These are phyloP conservation scores for Plasmopara viticola DNA, from an alignment of 352 stramenopile genomes.

Conservation along the genomic window DNA sequence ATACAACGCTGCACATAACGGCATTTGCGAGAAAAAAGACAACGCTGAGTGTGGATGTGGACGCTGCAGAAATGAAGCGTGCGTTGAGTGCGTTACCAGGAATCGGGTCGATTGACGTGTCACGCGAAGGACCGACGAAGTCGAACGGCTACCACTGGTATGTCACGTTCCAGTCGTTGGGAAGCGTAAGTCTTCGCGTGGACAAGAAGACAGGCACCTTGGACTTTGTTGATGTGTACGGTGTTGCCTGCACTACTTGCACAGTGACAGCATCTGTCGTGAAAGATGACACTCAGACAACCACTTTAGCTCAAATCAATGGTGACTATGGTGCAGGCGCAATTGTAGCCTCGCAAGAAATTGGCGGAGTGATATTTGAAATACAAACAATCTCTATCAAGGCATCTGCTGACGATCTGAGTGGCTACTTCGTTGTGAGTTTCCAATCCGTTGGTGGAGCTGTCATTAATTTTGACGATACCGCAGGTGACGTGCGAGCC, in stretches of 20 bases:
- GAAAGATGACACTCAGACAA: conserved; percentile 33
- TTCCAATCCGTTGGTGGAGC: conserved; percentile 50
- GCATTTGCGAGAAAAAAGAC: conserved; percentile 66
- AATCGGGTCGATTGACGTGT: conserved; percentile 48
- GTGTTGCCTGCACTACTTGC: conserved; percentile 37
- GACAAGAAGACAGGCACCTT: conserved; percentile 41
- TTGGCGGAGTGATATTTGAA: conserved; percentile 53
- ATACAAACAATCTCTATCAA: conserved; percentile 50
- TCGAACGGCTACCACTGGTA: conserved; percentile 59
- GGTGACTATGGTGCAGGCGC: conserved; percentile 38
- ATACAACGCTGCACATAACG: conserved; percentile 41
- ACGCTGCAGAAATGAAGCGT: conserved; percentile 43
- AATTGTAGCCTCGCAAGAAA: conserved; percentile 43
- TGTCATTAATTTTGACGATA: conserved; percentile 68
- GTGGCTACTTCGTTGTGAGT: conserved; percentile 56
- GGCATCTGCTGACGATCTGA: conserved; percentile 35
- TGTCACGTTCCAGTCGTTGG: conserved; percentile 66
- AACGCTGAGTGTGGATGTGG: conserved; percentile 40
- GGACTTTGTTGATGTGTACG: conserved; percentile 36
- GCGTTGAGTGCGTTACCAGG: conserved; percentile 41
- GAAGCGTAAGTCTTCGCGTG: conserved; percentile 36
- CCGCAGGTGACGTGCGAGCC: conserved; percentile 53
- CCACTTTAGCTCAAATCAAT: conserved; percentile 25
- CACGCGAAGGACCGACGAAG: conserved; percentile 45
- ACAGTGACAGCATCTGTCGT: conserved; percentile 29